These are phyloP conservation scores for Hirsutella thompsonii DNA, from an alignment of 2,329 filamentous ascomycete genomes.

Conservation along the genomic window DNA sequence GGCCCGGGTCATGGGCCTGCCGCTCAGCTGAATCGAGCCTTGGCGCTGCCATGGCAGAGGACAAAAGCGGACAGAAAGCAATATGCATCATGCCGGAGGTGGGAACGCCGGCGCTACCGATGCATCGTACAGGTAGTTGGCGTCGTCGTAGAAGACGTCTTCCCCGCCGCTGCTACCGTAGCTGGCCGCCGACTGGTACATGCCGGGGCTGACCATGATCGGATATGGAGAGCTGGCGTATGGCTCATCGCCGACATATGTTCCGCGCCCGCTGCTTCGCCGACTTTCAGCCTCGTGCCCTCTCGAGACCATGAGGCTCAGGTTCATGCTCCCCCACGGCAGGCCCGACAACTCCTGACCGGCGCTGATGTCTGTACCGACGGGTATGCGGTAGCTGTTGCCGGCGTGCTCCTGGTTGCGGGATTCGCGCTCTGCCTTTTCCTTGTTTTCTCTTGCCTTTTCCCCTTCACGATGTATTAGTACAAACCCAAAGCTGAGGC, in stretches of 20 bases:
- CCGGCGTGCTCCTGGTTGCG: conserved; percentile 52
- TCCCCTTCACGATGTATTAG: conserved; percentile 38
- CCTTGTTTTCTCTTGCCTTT: conserved; percentile 54
- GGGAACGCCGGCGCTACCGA: conserved; percentile 3
- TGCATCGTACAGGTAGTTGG: conserved; percentile 15
- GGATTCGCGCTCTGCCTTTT: conserved; percentile 48
- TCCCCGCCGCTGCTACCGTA: conserved; percentile 20
- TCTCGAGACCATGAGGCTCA: conserved; percentile 38
- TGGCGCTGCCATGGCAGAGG: not conserved
- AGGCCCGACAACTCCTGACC: conserved; percentile 47
- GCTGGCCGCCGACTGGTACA: conserved; percentile 14
- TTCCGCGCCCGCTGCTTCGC: conserved; percentile 26
- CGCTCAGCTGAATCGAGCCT: not conserved
- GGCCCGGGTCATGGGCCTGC: too few relatives aligned
- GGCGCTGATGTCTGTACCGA: conserved; percentile 38
- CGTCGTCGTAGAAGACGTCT: conserved; percentile 19
- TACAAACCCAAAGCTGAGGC: not conserved
- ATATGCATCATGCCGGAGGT: not conserved
- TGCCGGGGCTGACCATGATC: conserved; percentile 9
- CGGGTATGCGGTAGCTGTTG: conserved; percentile 49
- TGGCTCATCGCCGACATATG: conserved; percentile 21
- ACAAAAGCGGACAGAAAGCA: not conserved
- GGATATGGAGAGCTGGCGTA: conserved; percentile 16
- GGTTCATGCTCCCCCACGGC: conserved; percentile 58
- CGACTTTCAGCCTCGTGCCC: conserved; percentile 36